Conservation (phyloP, 2,329 filamentous ascomycete species). For the Ophiobolus disseminans region DNA sequence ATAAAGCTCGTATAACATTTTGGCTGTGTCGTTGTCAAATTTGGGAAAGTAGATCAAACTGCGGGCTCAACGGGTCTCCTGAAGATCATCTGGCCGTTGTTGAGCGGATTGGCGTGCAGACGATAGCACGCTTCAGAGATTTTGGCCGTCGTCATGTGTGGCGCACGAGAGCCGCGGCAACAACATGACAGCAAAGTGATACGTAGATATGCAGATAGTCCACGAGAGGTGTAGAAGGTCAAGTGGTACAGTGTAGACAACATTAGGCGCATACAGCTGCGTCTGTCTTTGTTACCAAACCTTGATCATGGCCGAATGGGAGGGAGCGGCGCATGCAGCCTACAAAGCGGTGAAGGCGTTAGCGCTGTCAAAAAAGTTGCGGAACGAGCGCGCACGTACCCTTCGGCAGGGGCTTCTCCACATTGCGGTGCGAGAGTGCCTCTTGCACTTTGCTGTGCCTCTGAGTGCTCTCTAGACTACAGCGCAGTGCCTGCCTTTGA, state of each 20-base stretch:
- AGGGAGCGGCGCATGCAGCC: not conserved
- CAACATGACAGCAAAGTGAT: not conserved
- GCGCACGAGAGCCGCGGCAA: not conserved
- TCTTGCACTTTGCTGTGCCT: constrained; percentile 2
- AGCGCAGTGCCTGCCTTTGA: no score
- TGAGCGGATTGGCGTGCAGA: not conserved
- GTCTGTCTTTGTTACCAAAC: constrained; percentile 7
- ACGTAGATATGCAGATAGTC: not conserved
- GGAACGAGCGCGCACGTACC: constrained; percentile 19
- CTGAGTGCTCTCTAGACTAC: not conserved
- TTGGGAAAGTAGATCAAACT: not conserved
- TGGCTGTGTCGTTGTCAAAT: not conserved
- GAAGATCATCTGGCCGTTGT: not conserved
- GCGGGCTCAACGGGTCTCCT: constrained; percentile 1
- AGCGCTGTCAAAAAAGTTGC: constrained; percentile 29
- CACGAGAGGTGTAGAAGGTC: not conserved
- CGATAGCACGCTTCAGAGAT: not conserved
- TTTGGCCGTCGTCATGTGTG: not conserved
- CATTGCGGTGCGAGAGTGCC: constrained; percentile 8
- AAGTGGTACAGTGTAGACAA: not conserved
- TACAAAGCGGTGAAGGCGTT: constrained; percentile 22
- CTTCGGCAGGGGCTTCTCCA: constrained; percentile 20
- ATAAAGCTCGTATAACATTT: not conserved
- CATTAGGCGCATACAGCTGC: constrained; percentile 17
- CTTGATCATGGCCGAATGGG: constrained; percentile 7